These are phyloP conservation scores for Silene noctiflora DNA, from an alignment of 179 eudicot genomes.

Conservation along the genomic window DNA sequence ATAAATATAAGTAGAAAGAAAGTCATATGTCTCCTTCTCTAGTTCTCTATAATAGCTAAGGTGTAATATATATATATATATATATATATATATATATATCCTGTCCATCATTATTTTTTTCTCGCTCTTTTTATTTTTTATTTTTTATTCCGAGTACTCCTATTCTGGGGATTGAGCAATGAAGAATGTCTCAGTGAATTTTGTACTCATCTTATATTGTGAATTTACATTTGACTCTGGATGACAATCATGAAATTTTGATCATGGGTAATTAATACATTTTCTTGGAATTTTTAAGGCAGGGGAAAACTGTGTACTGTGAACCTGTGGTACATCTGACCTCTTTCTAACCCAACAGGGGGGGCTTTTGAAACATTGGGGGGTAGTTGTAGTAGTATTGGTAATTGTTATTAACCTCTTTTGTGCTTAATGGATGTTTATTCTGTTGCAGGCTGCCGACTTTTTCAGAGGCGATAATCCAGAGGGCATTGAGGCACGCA, in stretches of 20 bases:
- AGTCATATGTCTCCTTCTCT: background rate
- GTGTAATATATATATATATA: background rate
- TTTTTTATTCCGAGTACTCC: background rate
- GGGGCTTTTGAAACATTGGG: background rate
- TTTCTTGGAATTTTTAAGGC: background rate
- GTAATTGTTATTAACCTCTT: background rate
- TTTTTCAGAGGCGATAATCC: conserved; percentile 96
- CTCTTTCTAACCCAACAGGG: background rate
- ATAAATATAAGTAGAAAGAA: background rate
- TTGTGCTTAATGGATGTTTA: conserved; percentile 16
- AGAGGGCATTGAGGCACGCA: conserved; percentile 97
- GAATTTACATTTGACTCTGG: background rate
- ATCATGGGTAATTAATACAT: background rate
- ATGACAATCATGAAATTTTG: background rate
- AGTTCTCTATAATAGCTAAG: too few species aligned
- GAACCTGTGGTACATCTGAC: background rate
- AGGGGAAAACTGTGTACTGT: background rate
- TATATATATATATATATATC: background rate
- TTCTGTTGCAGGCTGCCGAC: conserved; percentile 70
- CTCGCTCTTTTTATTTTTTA: too few species aligned
- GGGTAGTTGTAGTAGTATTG: background rate
- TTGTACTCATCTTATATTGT: background rate
- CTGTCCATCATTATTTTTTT: too few species aligned
- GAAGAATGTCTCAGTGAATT: background rate
- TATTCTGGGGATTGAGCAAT: background rate